Base-by-base conservation (phyloP, 2,329 filamentous ascomycete genomes). In the Aspergillus tanneri region DNA sequence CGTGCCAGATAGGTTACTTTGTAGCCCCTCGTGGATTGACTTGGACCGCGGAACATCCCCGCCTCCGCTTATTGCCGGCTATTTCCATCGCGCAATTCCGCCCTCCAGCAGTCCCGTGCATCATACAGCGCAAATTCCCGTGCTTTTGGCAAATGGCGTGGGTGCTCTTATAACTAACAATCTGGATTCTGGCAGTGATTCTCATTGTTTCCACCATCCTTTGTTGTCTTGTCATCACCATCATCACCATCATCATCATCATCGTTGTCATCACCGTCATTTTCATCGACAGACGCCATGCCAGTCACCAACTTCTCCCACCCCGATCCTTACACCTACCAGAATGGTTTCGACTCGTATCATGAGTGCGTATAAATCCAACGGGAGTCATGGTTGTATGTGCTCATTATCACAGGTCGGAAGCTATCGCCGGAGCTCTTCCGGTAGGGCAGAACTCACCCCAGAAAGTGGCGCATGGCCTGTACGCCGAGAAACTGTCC, bases 401-500 rank as follows among this genome's bases (percentile, higher is more conserved):
- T n/a, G 16, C 14, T 30, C 7, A 35, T 21, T 34, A 9, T 60
- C 14, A 5, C 45, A 91, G 87, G 65, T 83, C 86, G 35, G 88
- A 93, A 75, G 88, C 88, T 36, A 75, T 92, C 47, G 76, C 84
- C 12, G 86, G 84, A 14, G 85, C 89, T 4, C 76, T 92, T 4
- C 88, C 90, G 7, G 65, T 89, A 49, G 88, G 80, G 41, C 80
- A 85, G 34, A 95, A 95, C 75, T 89, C 87, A 2, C 90, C 90
- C 0, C 89, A 95, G 66, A 89, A 90, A 64, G 84, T 84, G 0
- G 79, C 87, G 0, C 82, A 84, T 56, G 89, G 88, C 0, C 82
- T 95, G 22, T 93, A 93, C 71, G 83, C 88, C 22, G 90, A 95
- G 72, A 87, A 87, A 73, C 77, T 88, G 35, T 87, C 85, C 0